phyloP scores from a whole-genome alignment of 2,329 filamentous ascomycete species.

The Fusarium sp. region DNA sequence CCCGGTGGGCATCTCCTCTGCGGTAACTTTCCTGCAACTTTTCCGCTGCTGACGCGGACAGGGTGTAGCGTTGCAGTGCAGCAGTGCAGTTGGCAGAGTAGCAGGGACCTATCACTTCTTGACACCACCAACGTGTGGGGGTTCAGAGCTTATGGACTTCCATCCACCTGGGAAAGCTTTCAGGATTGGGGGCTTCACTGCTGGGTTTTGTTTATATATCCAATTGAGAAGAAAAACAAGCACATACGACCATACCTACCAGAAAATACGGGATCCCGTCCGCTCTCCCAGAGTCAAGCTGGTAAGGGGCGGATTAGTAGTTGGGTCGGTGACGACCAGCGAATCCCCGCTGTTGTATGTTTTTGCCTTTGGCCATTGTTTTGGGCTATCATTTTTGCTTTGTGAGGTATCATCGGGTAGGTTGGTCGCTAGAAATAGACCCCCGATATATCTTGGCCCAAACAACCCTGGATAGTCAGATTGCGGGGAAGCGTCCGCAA shows the following conservation, averaged over 20 bases:
- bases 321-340: slow-evolving; percentile 24
- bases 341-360: slow-evolving; percentile 26
- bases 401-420: not conserved
- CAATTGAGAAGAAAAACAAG: rapidly evolving
- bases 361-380: not conserved
- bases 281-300: slow-evolving; percentile 28
- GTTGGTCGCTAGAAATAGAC: not conserved
- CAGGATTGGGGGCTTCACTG: not conserved
- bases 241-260: slow-evolving; percentile 33
- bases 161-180: not conserved
- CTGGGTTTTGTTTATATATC: not conserved
- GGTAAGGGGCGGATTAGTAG: slow-evolving; percentile 25
- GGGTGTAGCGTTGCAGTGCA: slow-evolving; percentile 24
- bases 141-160: slow-evolving; percentile 1
- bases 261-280: slow-evolving; percentile 33
- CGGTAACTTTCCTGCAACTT: not conserved
- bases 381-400: not conserved
- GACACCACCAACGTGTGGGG: not conserved
- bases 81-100: not conserved
- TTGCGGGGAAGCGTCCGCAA: slow-evolving; percentile 24
- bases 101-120: slow-evolving; percentile 17
- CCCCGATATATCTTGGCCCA: slow-evolving; percentile 17
- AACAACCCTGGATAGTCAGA: slow-evolving; percentile 13
- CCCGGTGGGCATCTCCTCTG: not conserved
- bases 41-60: slow-evolving; percentile 30